A percentile compares a stretch with the other conserved stretches of the same genome.
phyloP scores from a whole-genome alignment of 371 early-diverging fungal genomes.

The Mortierella polycephala region DNA sequence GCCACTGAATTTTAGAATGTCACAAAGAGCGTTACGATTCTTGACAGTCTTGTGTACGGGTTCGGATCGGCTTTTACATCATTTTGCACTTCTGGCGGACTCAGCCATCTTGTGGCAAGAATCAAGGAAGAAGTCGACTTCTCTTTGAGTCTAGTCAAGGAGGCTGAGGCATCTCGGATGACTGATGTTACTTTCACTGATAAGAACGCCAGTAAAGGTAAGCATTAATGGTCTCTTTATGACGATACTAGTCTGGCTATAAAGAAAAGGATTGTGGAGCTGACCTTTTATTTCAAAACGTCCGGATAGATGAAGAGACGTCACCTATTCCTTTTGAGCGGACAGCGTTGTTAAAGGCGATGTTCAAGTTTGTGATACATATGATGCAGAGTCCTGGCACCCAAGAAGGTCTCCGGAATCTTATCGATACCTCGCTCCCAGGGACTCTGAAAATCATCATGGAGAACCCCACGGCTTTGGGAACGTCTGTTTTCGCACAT shows the following conservation, averaged over 20 bases:
- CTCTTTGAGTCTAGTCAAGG: conserved; percentile 55
- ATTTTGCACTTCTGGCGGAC: conserved; percentile 86
- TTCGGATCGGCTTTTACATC: conserved; percentile 79
- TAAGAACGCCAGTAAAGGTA: conserved; percentile 37
- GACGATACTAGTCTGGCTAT: not conserved
- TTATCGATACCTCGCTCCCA: conserved; percentile 93
- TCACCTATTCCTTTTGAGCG: conserved; percentile 63
- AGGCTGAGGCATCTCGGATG: conserved; percentile 51
- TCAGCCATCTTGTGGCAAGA: conserved; percentile 78
- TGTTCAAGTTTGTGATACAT: conserved; percentile 90
- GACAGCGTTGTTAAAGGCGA: conserved; percentile 80
- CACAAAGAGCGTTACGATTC: conserved; percentile 76
- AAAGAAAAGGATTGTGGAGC: no score
- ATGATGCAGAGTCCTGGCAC: conserved; percentile 94
- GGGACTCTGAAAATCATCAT: conserved; percentile 77
- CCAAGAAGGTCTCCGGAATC: conserved; percentile 90
- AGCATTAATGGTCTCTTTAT: not conserved
- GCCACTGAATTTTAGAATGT: conserved; percentile 56
- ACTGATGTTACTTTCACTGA: conserved; percentile 47
- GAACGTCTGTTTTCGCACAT: conserved; percentile 75
- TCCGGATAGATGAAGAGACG: conserved; percentile 36
- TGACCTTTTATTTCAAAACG: not conserved
- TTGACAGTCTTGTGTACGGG: conserved; percentile 87
- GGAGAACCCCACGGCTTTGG: conserved; percentile 78
- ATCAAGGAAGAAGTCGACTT: conserved; percentile 77